Conservation (phyloP, 257 asterid species). For the Ligustrum vulgare region DNA sequence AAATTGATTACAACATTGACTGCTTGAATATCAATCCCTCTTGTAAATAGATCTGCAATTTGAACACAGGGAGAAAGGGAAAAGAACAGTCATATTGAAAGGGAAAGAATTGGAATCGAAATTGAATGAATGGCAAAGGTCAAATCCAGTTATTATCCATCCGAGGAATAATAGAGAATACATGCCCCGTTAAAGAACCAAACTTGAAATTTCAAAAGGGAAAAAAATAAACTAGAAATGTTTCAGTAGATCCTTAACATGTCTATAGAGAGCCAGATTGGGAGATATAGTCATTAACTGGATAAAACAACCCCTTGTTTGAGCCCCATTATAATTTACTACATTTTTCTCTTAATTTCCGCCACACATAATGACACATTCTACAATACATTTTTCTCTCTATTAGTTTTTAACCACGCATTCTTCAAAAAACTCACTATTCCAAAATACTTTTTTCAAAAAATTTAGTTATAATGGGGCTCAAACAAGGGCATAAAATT, state of each 20-base stretch:
- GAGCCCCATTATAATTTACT: too few relatives aligned
- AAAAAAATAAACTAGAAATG: not conserved
- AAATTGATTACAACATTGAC: slow-evolving; percentile 83
- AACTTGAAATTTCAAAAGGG: not conserved
- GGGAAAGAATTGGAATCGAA: not conserved
- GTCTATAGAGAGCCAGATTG: not conserved
- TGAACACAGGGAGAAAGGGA: not conserved
- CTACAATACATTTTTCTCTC: too few relatives aligned
- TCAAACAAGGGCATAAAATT: not conserved
- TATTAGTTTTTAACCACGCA: too few relatives aligned
- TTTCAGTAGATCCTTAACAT: not conserved
- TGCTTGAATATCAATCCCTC: slow-evolving; percentile 88
- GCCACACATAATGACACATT: too few relatives aligned
- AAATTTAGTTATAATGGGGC: too few relatives aligned
- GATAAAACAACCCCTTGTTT: not conserved
- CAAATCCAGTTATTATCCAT: not conserved
- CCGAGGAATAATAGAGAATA: not conserved
- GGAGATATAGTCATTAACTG: not conserved
- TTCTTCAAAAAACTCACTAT: too few relatives aligned
- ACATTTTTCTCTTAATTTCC: too few relatives aligned
- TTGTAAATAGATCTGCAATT: slow-evolving; percentile 68
- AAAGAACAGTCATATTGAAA: slow-evolving; percentile 8
- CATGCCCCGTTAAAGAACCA: not conserved
- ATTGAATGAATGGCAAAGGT: not conserved
- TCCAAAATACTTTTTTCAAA: too few relatives aligned